Evolutionary conservation across 768 basidiomycete species (phyloP).

Genomic region (Tulasnella sp.): DNA sequence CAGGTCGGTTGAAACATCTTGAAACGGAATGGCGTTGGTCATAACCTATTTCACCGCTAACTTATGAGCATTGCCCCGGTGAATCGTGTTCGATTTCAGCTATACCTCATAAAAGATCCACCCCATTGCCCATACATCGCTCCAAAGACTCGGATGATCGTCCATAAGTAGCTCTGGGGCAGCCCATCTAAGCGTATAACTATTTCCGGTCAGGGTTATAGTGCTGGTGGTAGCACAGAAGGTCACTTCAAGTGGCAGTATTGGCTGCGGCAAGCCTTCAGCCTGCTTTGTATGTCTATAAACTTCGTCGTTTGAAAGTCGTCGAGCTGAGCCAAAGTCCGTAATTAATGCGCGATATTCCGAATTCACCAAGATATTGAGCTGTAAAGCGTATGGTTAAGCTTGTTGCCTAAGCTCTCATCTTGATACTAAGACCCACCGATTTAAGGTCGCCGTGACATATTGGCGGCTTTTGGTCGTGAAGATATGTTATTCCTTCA

Average conservation of each 20-base stretch:
- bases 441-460: not conserved
- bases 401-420: not conserved
- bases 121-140: not conserved
- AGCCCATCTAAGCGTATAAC: not conserved
- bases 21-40: constrained; percentile 1
- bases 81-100: not conserved
- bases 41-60: not conserved
- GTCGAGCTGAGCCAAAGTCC: not conserved
- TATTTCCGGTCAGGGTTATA: not conserved
- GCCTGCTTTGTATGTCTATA: not conserved
- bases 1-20: not conserved
- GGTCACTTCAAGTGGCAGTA: not conserved
- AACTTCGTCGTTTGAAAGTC: not conserved
- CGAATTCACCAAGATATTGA: not conserved
- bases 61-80: not conserved
- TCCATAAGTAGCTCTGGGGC: not conserved
- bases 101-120: not conserved
- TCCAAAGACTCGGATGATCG: not conserved
- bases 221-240: not conserved
- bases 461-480: not conserved
- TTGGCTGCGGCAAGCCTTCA: not conserved
- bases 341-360: not conserved
- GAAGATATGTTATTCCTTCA: not conserved
- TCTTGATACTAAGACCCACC: not conserved
- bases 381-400: not conserved